A percentile compares a stretch with the other conserved stretches of the same genome.
Evolutionary conservation across 225 moss, liverwort and hornwort genomes (phyloP).

Genomic region (Takakia lepidozioides): DNA sequence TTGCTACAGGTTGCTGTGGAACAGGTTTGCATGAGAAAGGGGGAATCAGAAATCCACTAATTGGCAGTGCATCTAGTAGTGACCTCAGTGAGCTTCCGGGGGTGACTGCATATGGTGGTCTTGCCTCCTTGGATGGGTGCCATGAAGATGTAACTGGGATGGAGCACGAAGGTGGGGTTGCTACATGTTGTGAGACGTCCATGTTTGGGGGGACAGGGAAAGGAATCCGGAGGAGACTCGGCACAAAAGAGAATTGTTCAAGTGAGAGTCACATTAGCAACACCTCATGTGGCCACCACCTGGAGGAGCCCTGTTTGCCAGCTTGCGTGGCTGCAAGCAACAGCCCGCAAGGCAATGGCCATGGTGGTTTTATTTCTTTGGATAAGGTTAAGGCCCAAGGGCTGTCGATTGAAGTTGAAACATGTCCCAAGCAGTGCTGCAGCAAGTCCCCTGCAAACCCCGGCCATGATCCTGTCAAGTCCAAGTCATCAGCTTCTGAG

Average conservation of each 20-base stretch:
- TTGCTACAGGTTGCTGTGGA: not conserved
- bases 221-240: constrained; percentile 3
- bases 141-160: not conserved
- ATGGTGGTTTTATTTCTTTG: not conserved
- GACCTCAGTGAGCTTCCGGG: not conserved
- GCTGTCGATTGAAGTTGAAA: not conserved
- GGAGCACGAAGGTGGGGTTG: not conserved
- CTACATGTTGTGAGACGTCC: not conserved
- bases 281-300: not conserved
- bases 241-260: constrained; percentile 1
- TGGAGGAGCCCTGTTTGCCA: too few species aligned
- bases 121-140: too few species aligned
- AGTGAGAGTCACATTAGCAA: not conserved
- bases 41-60: not conserved
- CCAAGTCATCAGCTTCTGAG: not conserved
- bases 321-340: not conserved
- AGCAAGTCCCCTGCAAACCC: not conserved
- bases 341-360: not conserved
- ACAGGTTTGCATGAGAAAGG: not conserved
- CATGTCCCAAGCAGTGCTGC: not conserved
- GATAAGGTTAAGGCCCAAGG: not conserved
- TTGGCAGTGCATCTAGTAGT: not conserved
- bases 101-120: not conserved
- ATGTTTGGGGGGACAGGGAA: not conserved
- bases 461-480: too few species aligned